Evolutionary conservation across 148 eudicot genomes (phyloP), one percentile per base, ranked within the genome.

Genomic region (Nepenthes mirabilis): DNA sequence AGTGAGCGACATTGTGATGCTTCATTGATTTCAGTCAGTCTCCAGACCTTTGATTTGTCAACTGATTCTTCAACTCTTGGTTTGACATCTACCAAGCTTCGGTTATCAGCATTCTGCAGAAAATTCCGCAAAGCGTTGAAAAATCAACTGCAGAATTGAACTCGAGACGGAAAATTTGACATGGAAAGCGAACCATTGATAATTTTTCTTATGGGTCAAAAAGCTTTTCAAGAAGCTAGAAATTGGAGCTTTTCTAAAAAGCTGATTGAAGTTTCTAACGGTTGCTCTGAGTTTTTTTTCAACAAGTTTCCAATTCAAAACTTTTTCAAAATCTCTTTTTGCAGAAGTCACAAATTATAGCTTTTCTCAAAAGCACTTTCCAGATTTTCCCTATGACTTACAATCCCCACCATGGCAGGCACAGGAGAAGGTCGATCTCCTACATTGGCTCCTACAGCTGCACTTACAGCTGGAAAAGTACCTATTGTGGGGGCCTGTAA

Each of bases 1-100:
- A 81, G 43, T 36, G 81, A 68, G 58, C 71, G 79, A 51, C 72
- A 74, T 50, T 86, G 79, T 64, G 81, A 72, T 40, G 74, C 75
- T 36, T 76, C 81, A 12, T 34, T 75, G 33, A 83, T 67, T 64
- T 82, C 87, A 45, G 62, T 58, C 57, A 70, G 69, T 70, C 76
- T 79, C 87, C 87, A 82, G 58, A 75, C 56, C 53, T 47, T 75
- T 10, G 75, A 58, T 57, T 76, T 74, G 36, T 77, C 80, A 11
- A 60, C 11, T 11, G 48, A 37, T 43, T 78, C 88, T 23, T 77
- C 82, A 55, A 59, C 62, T 61, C 67, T 74, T 13, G 73, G 64
- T 49, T 73, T 80, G n/a, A 60, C 58, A 52, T 74, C 79, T 36
- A 64, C 51, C 63, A 75, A 34, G 43, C 57, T 69, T 36, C 71